Conservation (phyloP, 179 eudicot species). For the Carnegiea gigantea region DNA sequence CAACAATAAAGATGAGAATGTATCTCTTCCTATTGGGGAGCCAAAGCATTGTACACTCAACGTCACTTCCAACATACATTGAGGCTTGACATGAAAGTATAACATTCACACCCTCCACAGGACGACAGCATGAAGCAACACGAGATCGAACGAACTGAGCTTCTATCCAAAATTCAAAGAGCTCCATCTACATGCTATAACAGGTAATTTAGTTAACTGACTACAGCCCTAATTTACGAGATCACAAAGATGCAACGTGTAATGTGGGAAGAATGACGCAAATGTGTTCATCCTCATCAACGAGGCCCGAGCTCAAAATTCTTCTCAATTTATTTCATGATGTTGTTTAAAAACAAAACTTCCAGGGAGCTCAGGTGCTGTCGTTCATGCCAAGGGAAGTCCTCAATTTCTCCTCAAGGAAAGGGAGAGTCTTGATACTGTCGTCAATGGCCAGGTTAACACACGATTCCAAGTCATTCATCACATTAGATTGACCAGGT, state of each 20-base stretch:
- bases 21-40: no score
- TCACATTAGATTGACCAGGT: slow-evolving; percentile 45
- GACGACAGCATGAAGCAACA: neutral
- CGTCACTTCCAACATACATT: no score
- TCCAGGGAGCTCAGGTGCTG: neutral
- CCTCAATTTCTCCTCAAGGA: slow-evolving; percentile 61
- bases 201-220: neutral
- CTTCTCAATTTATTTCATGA: neutral
- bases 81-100: no score
- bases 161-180: neutral
- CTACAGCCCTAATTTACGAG: neutral
- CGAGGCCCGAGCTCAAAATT: no score
- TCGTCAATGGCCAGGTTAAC: slow-evolving; percentile 72
- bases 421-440: slow-evolving; percentile 57
- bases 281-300: no score
- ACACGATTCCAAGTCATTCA: slow-evolving; percentile 69
- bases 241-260: neutral
- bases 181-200: neutral
- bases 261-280: neutral
- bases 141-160: neutral
- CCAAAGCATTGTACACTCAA: no score
- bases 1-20: no score
- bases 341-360: neutral
- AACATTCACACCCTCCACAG: neutral
- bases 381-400: slow-evolving; percentile 46